Evolutionary conservation across 306 rosid genomes (phyloP).

Genomic region (Cicer chorassanicum): DNA sequence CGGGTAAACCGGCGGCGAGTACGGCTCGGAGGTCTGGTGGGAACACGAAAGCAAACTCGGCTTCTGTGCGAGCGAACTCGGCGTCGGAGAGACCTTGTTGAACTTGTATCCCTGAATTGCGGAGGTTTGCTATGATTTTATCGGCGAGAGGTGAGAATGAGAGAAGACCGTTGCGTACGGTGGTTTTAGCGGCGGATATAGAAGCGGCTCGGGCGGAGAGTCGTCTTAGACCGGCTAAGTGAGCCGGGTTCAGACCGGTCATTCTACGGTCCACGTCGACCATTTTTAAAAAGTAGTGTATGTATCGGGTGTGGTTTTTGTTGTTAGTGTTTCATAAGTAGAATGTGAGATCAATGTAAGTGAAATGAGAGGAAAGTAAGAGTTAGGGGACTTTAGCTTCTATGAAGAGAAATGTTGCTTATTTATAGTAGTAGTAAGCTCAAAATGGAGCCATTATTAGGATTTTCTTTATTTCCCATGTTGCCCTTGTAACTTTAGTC

Average conservation of each 20-base stretch:
- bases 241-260: constrained; percentile 88
- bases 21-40: constrained; percentile 84
- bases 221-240: constrained; percentile 84
- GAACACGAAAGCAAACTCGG: constrained; percentile 78
- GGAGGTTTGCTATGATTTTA: constrained; percentile 64
- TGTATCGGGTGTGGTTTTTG: not conserved
- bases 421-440: constrained; percentile 54
- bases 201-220: constrained; percentile 92
- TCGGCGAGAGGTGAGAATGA: constrained; percentile 74
- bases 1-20: constrained; percentile 74
- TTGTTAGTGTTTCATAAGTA: not conserved
- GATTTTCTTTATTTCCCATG: constrained; percentile 19
- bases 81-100: constrained; percentile 73
- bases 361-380: not conserved
- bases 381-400: not conserved
- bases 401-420: constrained; percentile 9
- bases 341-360: not conserved
- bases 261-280: constrained; percentile 94
- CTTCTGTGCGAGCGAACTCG: constrained; percentile 83
- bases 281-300: constrained; percentile 48
- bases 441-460: constrained; percentile 39
- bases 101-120: constrained; percentile 62
- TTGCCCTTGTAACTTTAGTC: constrained; percentile 34
- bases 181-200: constrained; percentile 53
- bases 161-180: constrained; percentile 64